Evolutionary conservation across 805 yeast species (phyloP).

Genomic region (Metschnikowia colocasiae): DNA sequence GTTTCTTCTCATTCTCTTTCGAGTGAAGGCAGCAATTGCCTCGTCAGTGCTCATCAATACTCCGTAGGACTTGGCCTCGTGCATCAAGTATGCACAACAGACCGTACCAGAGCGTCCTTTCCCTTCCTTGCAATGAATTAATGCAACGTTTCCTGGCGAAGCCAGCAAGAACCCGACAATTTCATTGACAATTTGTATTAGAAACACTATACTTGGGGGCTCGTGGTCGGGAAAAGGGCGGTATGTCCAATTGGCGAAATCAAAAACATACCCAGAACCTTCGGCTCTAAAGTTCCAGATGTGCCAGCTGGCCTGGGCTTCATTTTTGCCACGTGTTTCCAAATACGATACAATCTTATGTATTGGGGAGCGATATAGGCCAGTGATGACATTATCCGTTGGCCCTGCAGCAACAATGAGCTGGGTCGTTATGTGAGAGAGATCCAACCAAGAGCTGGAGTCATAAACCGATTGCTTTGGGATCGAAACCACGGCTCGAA

Average conservation of each 20-base stretch:
- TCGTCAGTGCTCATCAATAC: conserved; percentile 27
- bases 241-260: conserved; percentile 13
- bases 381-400: conserved; percentile 39
- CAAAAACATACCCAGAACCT: conserved; percentile 27
- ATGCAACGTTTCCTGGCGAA: conserved; percentile 47
- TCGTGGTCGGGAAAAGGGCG: conserved; percentile 75
- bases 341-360: conserved; percentile 43
- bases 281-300: conserved; percentile 72
- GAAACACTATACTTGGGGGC: conserved; percentile 60
- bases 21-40: conserved; percentile 53
- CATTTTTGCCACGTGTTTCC: conserved; percentile 37
- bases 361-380: conserved; percentile 47
- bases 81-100: conserved; percentile 67
- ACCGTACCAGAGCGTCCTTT: conserved; percentile 88
- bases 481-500: conserved; percentile 21
- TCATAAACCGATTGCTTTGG: conserved; percentile 24
- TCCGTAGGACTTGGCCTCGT: conserved; percentile 18
- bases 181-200: conserved; percentile 42
- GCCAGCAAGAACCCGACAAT: conserved; percentile 42
- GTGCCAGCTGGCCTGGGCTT: conserved; percentile 58
- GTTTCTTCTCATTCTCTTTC: conserved; percentile 51
- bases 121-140: conserved; percentile 86
- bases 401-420: conserved; percentile 80
- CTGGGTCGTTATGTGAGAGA: conserved; percentile 62
- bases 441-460: conserved; percentile 44